Base-by-base conservation (phyloP, 2,329 filamentous ascomycete genomes). In the Atkinsonella texensis region DNA sequence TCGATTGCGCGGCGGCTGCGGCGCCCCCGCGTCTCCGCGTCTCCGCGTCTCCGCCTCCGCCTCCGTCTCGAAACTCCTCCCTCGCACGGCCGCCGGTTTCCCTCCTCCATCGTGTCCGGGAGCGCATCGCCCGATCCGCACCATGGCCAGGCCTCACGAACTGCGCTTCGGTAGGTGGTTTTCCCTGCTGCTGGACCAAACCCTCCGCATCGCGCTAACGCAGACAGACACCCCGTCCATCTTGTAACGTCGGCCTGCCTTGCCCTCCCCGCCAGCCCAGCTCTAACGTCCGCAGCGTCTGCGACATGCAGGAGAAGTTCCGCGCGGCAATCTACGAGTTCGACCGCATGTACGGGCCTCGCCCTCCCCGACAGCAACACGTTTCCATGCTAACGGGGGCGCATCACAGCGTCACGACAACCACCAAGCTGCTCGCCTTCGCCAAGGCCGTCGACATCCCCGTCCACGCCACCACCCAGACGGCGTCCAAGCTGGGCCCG, bases 221-320 rank as follows among this genome's bases (percentile, higher is more conserved):
- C 42, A n/a, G 4, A 8, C 46, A 77, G 74, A 72, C 54, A 72
- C 72, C 56, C 71, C 74, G 15, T 72, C 66, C 40, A 63, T 79
- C 61, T 75, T 80, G 74, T 77, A 59, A n/a, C n/a, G n/a, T n/a
- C n/a, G n/a, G n/a, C n/a, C n/a, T n/a, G n/a, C n/a, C n/a, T n/a
- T n/a, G n/a, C n/a, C n/a, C n/a, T n/a, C n/a, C n/a, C n/a, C n/a
- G n/a, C n/a, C n/a, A n/a, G n/a, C n/a, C n/a, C n/a, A n/a, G n/a
- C n/a, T n/a, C n/a, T 28, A 23, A 46, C 9, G 41, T 3, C 7
- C 17, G 23, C 51, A 96, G 90, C 62, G 80, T 97, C 64, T 97
- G 91, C 72, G 91, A 97, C 64, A 76, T 97, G 56, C 91, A 97
- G 71, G 91, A 96, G 59, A 94, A 89, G 68, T 97, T 97, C 70